Conservation (phyloP, 108 stramenopile species). For the Cylindrotheca closterium region DNA sequence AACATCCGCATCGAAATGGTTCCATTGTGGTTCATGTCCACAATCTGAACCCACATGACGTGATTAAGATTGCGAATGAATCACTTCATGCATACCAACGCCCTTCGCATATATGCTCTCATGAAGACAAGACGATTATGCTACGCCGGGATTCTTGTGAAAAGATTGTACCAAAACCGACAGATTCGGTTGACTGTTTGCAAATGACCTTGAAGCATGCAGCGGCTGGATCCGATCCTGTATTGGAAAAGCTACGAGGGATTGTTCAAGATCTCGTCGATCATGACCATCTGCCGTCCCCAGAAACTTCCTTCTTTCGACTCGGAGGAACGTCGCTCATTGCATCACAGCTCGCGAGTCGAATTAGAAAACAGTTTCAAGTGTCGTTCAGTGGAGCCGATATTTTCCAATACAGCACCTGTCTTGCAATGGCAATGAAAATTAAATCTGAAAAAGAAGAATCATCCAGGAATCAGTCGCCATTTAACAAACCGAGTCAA, state of each 20-base stretch:
- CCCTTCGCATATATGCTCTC: conserved; percentile 37
- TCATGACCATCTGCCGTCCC: conserved; percentile 53
- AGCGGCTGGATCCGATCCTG: conserved; percentile 25
- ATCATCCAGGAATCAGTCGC: no score
- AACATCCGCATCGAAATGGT: conserved; percentile 38
- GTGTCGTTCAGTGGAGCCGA: conserved; percentile 51
- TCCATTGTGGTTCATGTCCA: conserved; percentile 39
- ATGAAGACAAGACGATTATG: conserved; percentile 9
- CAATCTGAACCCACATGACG: conserved; percentile 27
- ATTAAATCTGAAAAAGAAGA: conserved; percentile 40
- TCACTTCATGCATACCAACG: conserved; percentile 34
- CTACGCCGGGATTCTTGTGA: background rate
- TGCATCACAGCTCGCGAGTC: conserved; percentile 55
- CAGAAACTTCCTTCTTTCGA: conserved; percentile 55
- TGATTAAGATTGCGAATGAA: conserved; percentile 27
- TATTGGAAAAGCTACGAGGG: conserved; percentile 43
- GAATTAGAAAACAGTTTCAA: conserved; percentile 38
- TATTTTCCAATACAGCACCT: conserved; percentile 48
- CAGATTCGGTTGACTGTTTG: conserved; percentile 32
- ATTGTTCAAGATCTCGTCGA: conserved; percentile 46
- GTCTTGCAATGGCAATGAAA: conserved; percentile 36
- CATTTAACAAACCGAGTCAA: no score
- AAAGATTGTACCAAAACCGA: conserved; percentile 20
- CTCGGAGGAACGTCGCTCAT: conserved; percentile 59
- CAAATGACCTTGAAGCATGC: background rate